Percentiles rank a stretch among this genome's conserved stretches.
Conservation (phyloP, 2,329 filamentous ascomycete genomes). For the Erysiphe pulchra region DNA sequence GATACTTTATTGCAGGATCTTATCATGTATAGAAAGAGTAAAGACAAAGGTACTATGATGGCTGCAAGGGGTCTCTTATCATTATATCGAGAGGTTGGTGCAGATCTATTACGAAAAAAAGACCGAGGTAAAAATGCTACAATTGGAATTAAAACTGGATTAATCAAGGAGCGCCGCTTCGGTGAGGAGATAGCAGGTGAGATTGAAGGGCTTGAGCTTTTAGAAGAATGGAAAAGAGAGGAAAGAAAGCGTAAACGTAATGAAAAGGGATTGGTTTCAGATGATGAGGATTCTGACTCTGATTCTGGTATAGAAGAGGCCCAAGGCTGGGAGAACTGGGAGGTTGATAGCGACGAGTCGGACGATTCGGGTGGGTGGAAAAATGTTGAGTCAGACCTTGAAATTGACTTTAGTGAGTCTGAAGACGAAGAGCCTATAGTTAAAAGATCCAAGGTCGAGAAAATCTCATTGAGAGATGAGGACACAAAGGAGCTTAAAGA, state of each 20-base stretch:
- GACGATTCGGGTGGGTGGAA: slow-evolving; percentile 76
- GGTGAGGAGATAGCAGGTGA: slow-evolving; percentile 58
- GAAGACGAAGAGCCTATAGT: slow-evolving; percentile 46
- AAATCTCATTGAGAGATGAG: slow-evolving; percentile 14
- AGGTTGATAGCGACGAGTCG: slow-evolving; percentile 22
- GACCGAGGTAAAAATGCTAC: slow-evolving; percentile 81
- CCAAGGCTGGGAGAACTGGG: slow-evolving; percentile 11
- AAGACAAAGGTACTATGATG: slow-evolving; percentile 99
- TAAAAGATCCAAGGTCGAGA: slow-evolving; percentile 34
- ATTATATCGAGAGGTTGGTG: slow-evolving; percentile 73
- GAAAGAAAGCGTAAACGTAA: slow-evolving; percentile 48
- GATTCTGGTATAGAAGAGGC: slow-evolving; percentile 17
- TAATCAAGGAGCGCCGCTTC: slow-evolving; percentile 52
- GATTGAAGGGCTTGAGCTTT: slow-evolving; percentile 76
- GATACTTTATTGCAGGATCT: slow-evolving; percentile 90
- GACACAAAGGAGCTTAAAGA: slow-evolving; percentile 19
- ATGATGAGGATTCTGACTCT: slow-evolving; percentile 31
- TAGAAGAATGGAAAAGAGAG: slow-evolving; percentile 85
- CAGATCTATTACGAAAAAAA: slow-evolving; percentile 67
- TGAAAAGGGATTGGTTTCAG: slow-evolving; percentile 35
- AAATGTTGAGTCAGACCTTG: slow-evolving; percentile 58
- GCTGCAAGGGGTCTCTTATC: slow-evolving; percentile 78
- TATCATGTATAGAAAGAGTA: slow-evolving; percentile 87
- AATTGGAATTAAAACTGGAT: slow-evolving; percentile 52
- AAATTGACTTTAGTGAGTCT: slow-evolving; percentile 47